Percentiles rank a stretch among this genome's conserved stretches.
Evolutionary conservation across 768 basidiomycete genomes (phyloP).

Genomic region (Crassisporium funariophilum): DNA sequence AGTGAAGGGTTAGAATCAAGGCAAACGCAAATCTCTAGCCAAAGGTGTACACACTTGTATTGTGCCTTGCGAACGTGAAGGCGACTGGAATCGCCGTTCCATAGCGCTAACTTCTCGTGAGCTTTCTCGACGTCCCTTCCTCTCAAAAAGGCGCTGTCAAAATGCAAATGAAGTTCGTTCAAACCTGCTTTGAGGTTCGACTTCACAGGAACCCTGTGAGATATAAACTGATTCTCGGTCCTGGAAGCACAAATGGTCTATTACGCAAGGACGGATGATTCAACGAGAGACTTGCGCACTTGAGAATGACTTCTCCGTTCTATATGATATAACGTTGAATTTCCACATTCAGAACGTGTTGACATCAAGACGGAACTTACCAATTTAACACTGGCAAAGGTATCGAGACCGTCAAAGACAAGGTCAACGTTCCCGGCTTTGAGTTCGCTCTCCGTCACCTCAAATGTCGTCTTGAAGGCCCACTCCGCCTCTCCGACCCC

Average conservation of each 20-base stretch:
- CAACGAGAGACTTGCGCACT: too few species aligned
- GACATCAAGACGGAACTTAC: constrained; percentile 40
- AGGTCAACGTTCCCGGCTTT: constrained; percentile 60
- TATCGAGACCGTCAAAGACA: constrained; percentile 90
- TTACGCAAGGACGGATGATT: too few species aligned
- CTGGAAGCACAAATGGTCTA: constrained; percentile 32
- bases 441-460: constrained; percentile 49
- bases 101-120: constrained; percentile 61
- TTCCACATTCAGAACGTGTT: background rate
- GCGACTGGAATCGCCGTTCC: constrained; percentile 93
- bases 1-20: constrained; percentile 1
- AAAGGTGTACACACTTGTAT: constrained; percentile 63
- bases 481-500: constrained; percentile 91
- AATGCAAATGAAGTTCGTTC: constrained; percentile 72
- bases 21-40: background rate
- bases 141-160: constrained; percentile 76
- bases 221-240: constrained; percentile 84
- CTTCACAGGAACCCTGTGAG: constrained; percentile 66
- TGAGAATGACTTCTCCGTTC: constrained; percentile 74
- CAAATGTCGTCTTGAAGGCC: constrained; percentile 75
- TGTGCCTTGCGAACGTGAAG: constrained; percentile 92
- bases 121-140: constrained; percentile 74
- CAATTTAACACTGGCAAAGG: constrained; percentile 73
- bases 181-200: constrained; percentile 48
- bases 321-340: constrained; percentile 27